A percentile compares a stretch with the other conserved stretches of the same genome.
phyloP scores from a whole-genome alignment of 75 land plant species.

The Gnetum montanum region DNA sequence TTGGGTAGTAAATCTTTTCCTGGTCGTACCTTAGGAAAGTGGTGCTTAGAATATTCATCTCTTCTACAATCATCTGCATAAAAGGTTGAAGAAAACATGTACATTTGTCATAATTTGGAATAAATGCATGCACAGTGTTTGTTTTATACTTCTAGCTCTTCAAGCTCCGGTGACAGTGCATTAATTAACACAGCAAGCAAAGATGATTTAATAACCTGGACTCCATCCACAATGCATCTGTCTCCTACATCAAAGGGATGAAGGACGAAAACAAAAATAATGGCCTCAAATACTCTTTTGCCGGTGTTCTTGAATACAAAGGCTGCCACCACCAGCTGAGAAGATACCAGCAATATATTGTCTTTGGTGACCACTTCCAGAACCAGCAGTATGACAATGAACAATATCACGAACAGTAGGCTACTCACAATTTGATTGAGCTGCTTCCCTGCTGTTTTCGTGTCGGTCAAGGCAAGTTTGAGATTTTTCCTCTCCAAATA shows the following conservation, averaged over 20 bases:
- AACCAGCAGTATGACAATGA: slow-evolving; percentile 33
- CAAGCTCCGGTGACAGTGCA: too few species aligned
- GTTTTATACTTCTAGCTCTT: too few species aligned
- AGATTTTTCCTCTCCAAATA: slow-evolving; percentile 39
- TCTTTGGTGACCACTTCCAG: slow-evolving; percentile 46
- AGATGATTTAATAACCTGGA: slow-evolving; percentile 22
- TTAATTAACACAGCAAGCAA: not conserved
- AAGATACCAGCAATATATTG: slow-evolving; percentile 40
- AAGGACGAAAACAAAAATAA: slow-evolving; percentile 56
- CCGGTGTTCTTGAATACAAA: slow-evolving; percentile 52
- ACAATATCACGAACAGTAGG: slow-evolving; percentile 21
- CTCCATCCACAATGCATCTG: slow-evolving; percentile 60
- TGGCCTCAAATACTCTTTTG: slow-evolving; percentile 55
- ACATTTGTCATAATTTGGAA: not conserved
- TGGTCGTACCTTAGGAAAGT: slow-evolving; percentile 42
- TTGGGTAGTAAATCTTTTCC: slow-evolving; percentile 58
- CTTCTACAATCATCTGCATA: slow-evolving; percentile 35
- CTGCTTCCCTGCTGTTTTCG: slow-evolving; percentile 61
- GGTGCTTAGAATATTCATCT: slow-evolving; percentile 51
- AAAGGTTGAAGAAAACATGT: not conserved
- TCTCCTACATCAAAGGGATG: slow-evolving; percentile 80
- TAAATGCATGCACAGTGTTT: not conserved
- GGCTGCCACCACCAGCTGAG: slow-evolving; percentile 41
- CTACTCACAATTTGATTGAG: slow-evolving; percentile 29
- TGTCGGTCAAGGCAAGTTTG: slow-evolving; percentile 46